Evolutionary conservation across 352 stramenopile species (phyloP), one percentile per base, ranked within the genome.

Genomic region (Phytophthora crassamura): DNA sequence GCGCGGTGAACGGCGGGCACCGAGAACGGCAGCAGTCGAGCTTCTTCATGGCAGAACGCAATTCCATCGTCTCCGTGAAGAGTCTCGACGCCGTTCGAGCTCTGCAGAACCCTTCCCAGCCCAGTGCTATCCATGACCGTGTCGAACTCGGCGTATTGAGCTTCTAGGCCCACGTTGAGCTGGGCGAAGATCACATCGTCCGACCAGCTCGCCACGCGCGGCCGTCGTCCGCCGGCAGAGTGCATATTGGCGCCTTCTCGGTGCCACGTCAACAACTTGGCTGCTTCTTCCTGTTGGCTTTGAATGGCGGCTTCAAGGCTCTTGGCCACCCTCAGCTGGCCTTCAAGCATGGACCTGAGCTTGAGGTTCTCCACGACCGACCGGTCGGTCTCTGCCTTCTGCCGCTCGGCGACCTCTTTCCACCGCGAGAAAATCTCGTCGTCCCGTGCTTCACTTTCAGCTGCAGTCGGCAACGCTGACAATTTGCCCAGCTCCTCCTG

Each of bases 221-320:
- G 36, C 18, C 43, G 38, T 46, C 55, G 32, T 48, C n/a, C 43
- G 22, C 41, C 14, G 15, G 59, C 43, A 8, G 42, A 42, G 4
- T 57, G 42, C 2, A 61, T 8, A 14, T 56, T 35, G 0, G 36
- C 36, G 36, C 35, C 36, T 20, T 42, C 63, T 15, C 41, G 57
- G 56, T 67, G 56, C 18, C 51, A 38, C 2, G 57, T 43, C 38
- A 67, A 14, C 32, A 72, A 38, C 30, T 72, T 36, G 1, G 57
- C 52, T 4, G 63, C 42, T 28, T 69, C 61, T 22, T 72, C 45
- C 7, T 66, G 52, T 22, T 76, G 63, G 14, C 63, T 46, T 20
- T 69, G 56, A 33, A 77, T 69, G 0, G 64, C 69, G 14, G 56
- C 57, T 38, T 77, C 49, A 0, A 77, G 69, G 46, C 63, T 72